phyloP scores from a whole-genome alignment of 192 early-diverging fungal species.

The Borealophlyctis nickersoniae region DNA sequence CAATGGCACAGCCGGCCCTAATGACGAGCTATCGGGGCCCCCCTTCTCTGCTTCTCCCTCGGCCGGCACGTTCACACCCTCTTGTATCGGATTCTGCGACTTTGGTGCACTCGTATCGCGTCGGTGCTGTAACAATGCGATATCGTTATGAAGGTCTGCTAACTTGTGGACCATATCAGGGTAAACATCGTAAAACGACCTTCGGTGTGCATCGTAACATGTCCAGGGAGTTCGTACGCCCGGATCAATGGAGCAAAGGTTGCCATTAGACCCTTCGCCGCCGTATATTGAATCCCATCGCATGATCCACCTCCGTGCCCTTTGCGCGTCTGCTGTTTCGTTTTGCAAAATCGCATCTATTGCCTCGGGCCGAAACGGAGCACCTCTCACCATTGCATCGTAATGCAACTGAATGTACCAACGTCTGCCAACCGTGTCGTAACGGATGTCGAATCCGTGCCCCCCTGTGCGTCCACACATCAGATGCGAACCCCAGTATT shows the following conservation, averaged over 20 bases:
- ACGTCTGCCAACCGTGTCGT: not conserved
- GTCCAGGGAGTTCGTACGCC: slow-evolving; percentile 7
- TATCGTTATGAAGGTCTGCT: slow-evolving; percentile 1
- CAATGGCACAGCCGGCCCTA: too few species aligned
- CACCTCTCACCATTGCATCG: slow-evolving; percentile 8
- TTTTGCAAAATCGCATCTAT: not conserved
- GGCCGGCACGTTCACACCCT: too few species aligned
- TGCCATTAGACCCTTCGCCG: not conserved
- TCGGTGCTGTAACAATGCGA: not conserved
- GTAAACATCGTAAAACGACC: slow-evolving; percentile 6
- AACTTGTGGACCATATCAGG: not conserved
- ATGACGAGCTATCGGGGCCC: not conserved
- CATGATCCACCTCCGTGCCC: slow-evolving; percentile 2
- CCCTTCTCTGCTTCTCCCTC: not conserved
- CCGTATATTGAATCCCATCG: not conserved
- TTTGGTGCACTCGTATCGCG: too few species aligned
- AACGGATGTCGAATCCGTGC: slow-evolving; percentile 1
- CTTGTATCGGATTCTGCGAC: too few species aligned
- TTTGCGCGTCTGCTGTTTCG: too few species aligned
- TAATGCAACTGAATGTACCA: slow-evolving; percentile 3
- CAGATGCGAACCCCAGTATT: slow-evolving; percentile 6
- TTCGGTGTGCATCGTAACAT: slow-evolving; percentile 4
- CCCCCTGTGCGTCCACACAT: slow-evolving; percentile 1
- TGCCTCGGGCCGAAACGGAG: not conserved
- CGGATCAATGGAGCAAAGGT: slow-evolving; percentile 12